Percentiles rank a stretch among this genome's conserved stretches.
Conservation (phyloP, 352 stramenopile genomes). For the Phytophthora pseudosyringae region DNA sequence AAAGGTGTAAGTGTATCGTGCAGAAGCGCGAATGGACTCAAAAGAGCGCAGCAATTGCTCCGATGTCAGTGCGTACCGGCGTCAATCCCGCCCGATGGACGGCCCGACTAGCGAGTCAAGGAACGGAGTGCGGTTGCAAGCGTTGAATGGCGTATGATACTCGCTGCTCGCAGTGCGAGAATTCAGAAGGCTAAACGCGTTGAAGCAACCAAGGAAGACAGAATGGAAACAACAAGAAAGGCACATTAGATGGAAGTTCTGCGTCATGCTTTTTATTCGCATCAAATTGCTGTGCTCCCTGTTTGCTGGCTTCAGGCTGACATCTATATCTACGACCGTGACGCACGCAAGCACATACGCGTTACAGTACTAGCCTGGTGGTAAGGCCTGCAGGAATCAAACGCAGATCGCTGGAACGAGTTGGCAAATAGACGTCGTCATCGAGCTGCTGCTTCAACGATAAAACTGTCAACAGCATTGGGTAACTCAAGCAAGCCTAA, state of each 20-base stretch:
- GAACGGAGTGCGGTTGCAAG: constrained; percentile 22
- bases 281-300: neutral
- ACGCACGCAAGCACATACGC: neutral
- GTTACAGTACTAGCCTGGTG: neutral
- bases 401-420: neutral
- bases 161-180: constrained; percentile 16
- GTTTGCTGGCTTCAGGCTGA: neutral
- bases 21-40: constrained; percentile 28
- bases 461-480: neutral
- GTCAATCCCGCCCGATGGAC: constrained; percentile 10
- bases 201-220: constrained; percentile 27
- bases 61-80: constrained; percentile 5
- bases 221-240: constrained; percentile 21
- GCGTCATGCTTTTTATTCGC: constrained; percentile 37
- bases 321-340: neutral
- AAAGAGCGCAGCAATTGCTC: constrained; percentile 26
- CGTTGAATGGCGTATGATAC: constrained; percentile 22
- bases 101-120: constrained; percentile 29
- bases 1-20: constrained; percentile 37
- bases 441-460: too few relatives aligned
- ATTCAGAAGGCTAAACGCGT: constrained; percentile 14
- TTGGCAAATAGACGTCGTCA: neutral
- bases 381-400: neutral
- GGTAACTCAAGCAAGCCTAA: neutral
- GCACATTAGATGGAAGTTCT: constrained; percentile 47